Conservation (phyloP, 768 basidiomycete species). For the Fistulinella prunicolor region DNA sequence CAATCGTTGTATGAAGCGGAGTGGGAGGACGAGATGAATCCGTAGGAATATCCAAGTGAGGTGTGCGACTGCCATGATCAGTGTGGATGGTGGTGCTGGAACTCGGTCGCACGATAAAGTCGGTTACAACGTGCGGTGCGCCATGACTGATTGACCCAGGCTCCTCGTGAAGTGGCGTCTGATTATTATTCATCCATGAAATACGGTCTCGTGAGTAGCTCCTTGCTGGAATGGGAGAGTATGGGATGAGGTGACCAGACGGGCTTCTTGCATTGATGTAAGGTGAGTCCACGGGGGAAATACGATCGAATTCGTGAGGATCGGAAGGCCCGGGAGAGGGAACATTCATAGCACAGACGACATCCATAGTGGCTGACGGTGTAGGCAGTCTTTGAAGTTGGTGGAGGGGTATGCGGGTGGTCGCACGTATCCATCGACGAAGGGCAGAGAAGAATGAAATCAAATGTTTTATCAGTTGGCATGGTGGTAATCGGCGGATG, state of each 20-base stretch:
- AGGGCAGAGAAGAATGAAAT: conserved; percentile 4
- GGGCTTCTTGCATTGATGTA: conserved; percentile 11
- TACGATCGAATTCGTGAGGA: background rate
- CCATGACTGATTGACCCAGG: conserved; percentile 4
- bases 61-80: background rate
- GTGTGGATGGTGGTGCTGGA: background rate
- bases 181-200: conserved; percentile 8
- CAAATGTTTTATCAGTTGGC: background rate
- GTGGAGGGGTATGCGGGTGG: background rate
- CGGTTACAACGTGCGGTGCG: background rate
- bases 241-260: conserved; percentile 23
- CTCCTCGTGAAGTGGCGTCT: conserved; percentile 17
- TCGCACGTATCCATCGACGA: background rate
- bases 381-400: background rate
- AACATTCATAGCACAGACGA: conserved; percentile 15
- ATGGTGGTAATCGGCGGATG: too few species aligned
- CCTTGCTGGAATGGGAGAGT: conserved; percentile 12
- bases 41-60: background rate
- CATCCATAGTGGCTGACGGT: background rate
- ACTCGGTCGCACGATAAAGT: conserved; percentile 2
- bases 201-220: conserved; percentile 7
- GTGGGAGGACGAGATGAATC: background rate
- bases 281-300: conserved; percentile 13
- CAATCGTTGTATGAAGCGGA: background rate
- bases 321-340: conserved; percentile 7